Evolutionary conservation across 2,329 filamentous ascomycete species (phyloP).

Genomic region (Akanthomyces muscarius): DNA sequence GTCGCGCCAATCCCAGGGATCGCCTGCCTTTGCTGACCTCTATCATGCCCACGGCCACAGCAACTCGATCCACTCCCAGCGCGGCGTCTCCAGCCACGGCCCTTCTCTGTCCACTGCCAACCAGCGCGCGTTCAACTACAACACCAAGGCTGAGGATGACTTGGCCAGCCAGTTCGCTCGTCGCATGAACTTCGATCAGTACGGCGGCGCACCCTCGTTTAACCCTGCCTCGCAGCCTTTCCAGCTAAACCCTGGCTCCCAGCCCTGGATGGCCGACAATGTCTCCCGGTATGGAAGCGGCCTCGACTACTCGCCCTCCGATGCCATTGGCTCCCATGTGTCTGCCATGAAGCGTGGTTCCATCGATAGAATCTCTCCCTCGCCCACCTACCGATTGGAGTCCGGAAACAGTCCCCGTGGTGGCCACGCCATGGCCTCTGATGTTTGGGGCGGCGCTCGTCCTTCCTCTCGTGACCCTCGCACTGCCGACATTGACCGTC

Average conservation of each 20-base stretch:
- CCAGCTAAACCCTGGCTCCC: slow-evolving; percentile 45
- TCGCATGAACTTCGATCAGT: slow-evolving; percentile 33
- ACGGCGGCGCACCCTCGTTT: slow-evolving; percentile 23
- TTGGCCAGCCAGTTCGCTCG: slow-evolving; percentile 33
- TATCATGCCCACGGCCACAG: slow-evolving; percentile 37
- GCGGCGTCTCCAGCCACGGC: slow-evolving; percentile 41
- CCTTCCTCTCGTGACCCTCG: slow-evolving; percentile 32
- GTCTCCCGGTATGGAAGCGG: slow-evolving; percentile 26
- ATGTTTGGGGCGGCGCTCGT: slow-evolving; percentile 36
- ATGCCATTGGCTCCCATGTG: slow-evolving; percentile 26
- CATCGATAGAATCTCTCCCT: slow-evolving; percentile 37
- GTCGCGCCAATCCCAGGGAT: slow-evolving; percentile 50
- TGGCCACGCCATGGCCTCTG: slow-evolving; percentile 29
- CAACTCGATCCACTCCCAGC: slow-evolving; percentile 44
- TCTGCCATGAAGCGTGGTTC: slow-evolving; percentile 34
- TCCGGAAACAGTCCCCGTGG: slow-evolving; percentile 24
- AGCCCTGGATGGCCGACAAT: slow-evolving; percentile 40
- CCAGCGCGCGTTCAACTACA: slow-evolving; percentile 34
- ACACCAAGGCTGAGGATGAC: slow-evolving; percentile 37
- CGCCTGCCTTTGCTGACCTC: slow-evolving; percentile 33
- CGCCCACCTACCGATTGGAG: slow-evolving; percentile 29
- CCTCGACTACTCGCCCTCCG: slow-evolving; percentile 29
- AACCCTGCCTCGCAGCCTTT: slow-evolving; percentile 36
- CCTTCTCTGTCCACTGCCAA: slow-evolving; percentile 43
- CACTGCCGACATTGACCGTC: slow-evolving; percentile 37